A percentile compares a stretch with the other conserved stretches of the same genome.
Evolutionary conservation across 257 asterid species (phyloP).

Genomic region (Jacaranda copaia): DNA sequence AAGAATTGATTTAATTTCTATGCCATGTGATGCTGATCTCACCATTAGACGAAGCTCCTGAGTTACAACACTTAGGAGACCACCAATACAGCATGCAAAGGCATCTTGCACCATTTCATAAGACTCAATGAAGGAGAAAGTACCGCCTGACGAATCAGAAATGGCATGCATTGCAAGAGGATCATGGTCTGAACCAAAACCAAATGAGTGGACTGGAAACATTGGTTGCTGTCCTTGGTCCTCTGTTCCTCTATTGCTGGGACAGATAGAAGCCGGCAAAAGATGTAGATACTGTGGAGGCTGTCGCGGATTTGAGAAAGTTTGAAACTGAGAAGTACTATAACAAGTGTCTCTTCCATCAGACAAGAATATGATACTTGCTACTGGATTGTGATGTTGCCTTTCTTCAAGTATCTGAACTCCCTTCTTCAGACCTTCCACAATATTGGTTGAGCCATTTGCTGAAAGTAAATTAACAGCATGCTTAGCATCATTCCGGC

Average conservation of each 20-base stretch:
- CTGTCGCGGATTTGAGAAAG: conserved; percentile 14
- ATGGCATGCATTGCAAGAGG: conserved; percentile 51
- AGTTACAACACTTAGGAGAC: conserved; percentile 52
- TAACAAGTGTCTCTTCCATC: conserved; percentile 38
- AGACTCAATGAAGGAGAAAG: conserved; percentile 53
- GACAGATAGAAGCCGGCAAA: conserved; percentile 43
- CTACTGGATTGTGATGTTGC: conserved; percentile 24
- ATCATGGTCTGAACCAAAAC: conserved; percentile 59
- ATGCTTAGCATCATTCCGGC: conserved; percentile 38
- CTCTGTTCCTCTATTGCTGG: conserved; percentile 18
- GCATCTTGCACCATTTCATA: conserved; percentile 53
- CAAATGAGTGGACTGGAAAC: conserved; percentile 50
- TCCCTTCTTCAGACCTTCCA: conserved; percentile 44
- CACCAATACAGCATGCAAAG: conserved; percentile 56
- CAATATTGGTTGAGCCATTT: conserved; percentile 32
- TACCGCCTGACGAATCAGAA: conserved; percentile 59
- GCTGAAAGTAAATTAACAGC: conserved; percentile 29
- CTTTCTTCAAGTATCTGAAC: conserved; percentile 42
- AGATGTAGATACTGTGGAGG: conserved; percentile 29
- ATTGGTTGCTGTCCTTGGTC: not conserved
- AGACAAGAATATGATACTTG: conserved; percentile 36
- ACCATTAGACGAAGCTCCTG: conserved; percentile 47
- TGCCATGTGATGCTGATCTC: conserved; percentile 43
- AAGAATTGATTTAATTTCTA: conserved; percentile 42
- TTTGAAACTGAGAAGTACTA: not conserved